These are phyloP conservation scores for Nicotiana undulata DNA, from an alignment of 257 asterid species.

Conservation along the genomic window DNA sequence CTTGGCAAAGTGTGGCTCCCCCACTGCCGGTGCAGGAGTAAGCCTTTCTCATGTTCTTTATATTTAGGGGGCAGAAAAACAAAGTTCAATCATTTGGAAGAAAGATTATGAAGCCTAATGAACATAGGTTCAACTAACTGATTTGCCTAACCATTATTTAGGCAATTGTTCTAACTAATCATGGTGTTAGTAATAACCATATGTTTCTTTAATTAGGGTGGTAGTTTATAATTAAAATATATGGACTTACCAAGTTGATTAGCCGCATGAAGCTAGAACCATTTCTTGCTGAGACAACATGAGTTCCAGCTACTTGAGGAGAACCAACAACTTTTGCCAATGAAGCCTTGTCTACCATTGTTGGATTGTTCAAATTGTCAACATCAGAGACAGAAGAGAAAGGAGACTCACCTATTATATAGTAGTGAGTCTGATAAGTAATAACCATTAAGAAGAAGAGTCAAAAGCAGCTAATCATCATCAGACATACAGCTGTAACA, in stretches of 20 bases:
- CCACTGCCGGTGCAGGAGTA: not conserved
- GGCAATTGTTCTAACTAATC: not conserved
- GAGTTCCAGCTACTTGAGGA: constrained; percentile 40
- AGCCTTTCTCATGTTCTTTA: not conserved
- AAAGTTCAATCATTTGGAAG: not conserved
- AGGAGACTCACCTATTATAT: constrained; percentile 83
- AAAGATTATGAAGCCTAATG: not conserved
- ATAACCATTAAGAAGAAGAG: not conserved
- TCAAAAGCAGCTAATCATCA: not conserved
- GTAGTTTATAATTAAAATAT: not conserved
- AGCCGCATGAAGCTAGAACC: constrained; percentile 34
- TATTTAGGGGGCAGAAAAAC: not conserved
- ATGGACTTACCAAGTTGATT: constrained; percentile 34
- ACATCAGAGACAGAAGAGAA: constrained; percentile 97
- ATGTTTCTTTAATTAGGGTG: not conserved
- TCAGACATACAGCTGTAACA: not conserved
- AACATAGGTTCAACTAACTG: not conserved
- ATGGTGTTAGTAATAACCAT: not conserved
- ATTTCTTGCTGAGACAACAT: constrained; percentile 23
- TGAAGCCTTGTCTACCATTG: constrained; percentile 52
- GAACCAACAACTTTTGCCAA: constrained; percentile 55
- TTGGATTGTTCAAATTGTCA: constrained; percentile 86
- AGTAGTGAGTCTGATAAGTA: constrained; percentile 7
- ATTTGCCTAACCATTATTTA: not conserved
- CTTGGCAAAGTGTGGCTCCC: no score